These are phyloP conservation scores for Aspergillus sp. DNA, from an alignment of 2,329 filamentous ascomycete genomes.

Conservation along the genomic window DNA sequence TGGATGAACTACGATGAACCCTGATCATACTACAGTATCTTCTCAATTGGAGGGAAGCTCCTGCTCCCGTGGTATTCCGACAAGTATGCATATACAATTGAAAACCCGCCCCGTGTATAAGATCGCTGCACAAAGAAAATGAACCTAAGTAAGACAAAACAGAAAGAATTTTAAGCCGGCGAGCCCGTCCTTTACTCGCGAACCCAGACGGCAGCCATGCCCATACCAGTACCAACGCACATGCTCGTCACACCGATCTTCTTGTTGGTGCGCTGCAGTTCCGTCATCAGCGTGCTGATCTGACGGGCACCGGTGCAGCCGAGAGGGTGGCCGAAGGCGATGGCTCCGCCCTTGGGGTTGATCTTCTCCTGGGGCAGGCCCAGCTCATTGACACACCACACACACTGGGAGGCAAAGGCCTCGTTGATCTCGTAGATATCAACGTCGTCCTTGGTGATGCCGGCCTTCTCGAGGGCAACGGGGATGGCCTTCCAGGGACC, in stretches of 20 bases:
- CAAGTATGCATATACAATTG: constrained; percentile 10
- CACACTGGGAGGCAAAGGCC: constrained; percentile 91
- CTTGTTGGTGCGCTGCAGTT: constrained; percentile 79
- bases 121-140: constrained; percentile 16
- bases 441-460: constrained; percentile 82
- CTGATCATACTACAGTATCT: not conserved
- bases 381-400: constrained; percentile 90
- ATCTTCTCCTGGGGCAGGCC: constrained; percentile 81
- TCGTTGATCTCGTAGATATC: constrained; percentile 99
- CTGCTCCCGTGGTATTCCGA: constrained; percentile 6
- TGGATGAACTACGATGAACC: not conserved
- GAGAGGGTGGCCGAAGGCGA: constrained; percentile 92
- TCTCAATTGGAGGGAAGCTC: constrained; percentile 3
- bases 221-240: constrained; percentile 97
- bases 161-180: constrained; percentile 17
- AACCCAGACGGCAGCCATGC: constrained; percentile 95
- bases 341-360: constrained; percentile 95
- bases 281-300: constrained; percentile 86
- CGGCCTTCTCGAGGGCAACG: constrained; percentile 82
- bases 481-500: constrained; percentile 96
- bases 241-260: constrained; percentile 91
- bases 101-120: constrained; percentile 13
- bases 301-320: constrained; percentile 93
- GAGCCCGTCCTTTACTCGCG: constrained; percentile 64
- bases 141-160: constrained; percentile 13